A percentile compares a stretch with the other conserved stretches of the same genome.
Conservation (phyloP, 1,139 yeast species). For the Pichia sp. region DNA sequence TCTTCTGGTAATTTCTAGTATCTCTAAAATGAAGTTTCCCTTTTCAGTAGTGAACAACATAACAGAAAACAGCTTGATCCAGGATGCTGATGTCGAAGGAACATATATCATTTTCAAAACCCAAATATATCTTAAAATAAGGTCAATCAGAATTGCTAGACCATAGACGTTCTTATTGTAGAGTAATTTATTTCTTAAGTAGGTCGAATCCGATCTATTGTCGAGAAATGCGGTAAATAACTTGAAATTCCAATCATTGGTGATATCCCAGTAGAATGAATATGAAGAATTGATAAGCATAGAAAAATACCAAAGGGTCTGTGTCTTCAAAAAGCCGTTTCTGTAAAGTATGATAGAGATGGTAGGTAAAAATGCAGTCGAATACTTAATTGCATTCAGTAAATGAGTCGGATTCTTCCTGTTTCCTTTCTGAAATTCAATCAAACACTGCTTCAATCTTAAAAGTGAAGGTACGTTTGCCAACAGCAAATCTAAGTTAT, state of each 20-base stretch:
- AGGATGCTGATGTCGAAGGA: constrained; percentile 8
- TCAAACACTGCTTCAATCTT: constrained; percentile 73
- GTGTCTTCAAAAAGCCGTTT: constrained; percentile 14
- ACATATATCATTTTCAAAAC: constrained; percentile 37
- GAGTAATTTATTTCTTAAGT: constrained; percentile 27
- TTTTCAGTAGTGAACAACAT: constrained; percentile 44
- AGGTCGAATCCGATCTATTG: constrained; percentile 11
- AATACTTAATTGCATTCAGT: constrained; percentile 67
- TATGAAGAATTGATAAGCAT: constrained; percentile 63
- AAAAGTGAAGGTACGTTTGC: constrained; percentile 57
- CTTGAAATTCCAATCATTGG: constrained; percentile 82
- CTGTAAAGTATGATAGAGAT: constrained; percentile 38
- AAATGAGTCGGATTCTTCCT: constrained; percentile 47
- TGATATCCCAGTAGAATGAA: constrained; percentile 82
- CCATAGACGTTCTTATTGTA: constrained; percentile 39
- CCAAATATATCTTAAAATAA: constrained; percentile 70
- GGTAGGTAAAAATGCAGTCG: constrained; percentile 60
- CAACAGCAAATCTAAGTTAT: constrained; percentile 41
- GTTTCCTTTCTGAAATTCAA: constrained; percentile 50
- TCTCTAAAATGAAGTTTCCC: constrained; percentile 59
- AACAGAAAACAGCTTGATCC: constrained; percentile 11
- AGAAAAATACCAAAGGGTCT: constrained; percentile 42
- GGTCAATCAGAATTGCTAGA: constrained; percentile 51
- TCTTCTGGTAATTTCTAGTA: constrained; percentile 70
- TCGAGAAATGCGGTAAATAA: constrained; percentile 34